Evolutionary conservation across 495 filamentous ascomycete species (phyloP).

Genomic region (Penicillium alfredii): DNA sequence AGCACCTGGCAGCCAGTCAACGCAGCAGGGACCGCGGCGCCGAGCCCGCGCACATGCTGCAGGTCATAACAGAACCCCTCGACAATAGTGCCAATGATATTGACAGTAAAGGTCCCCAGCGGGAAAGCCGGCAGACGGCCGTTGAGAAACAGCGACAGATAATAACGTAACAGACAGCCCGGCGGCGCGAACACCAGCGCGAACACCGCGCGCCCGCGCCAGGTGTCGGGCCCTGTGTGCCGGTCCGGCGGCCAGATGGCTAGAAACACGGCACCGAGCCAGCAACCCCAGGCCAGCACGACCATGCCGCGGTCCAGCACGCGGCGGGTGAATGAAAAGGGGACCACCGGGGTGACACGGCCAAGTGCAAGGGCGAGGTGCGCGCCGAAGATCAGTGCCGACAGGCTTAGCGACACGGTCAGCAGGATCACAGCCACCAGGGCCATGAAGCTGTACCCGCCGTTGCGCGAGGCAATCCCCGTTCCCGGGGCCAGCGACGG

Average conservation of each 20-base stretch:
- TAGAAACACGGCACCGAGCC: constrained; percentile 75
- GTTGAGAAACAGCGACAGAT: constrained; percentile 63
- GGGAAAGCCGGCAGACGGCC: constrained; percentile 64
- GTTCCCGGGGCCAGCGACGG: constrained; percentile 26
- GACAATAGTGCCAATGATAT: constrained; percentile 66
- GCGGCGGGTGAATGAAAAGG: constrained; percentile 49
- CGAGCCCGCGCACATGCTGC: constrained; percentile 47
- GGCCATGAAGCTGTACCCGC: constrained; percentile 79
- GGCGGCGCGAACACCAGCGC: constrained; percentile 80
- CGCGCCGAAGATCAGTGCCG: constrained; percentile 40
- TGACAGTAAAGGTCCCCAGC: constrained; percentile 82
- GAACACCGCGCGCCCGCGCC: constrained; percentile 71
- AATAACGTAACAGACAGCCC: constrained; percentile 70
- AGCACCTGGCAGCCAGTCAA: constrained; percentile 69
- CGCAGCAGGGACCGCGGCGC: constrained; percentile 15
- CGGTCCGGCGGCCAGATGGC: constrained; percentile 69
- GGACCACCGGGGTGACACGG: constrained; percentile 48
- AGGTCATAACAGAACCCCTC: constrained; percentile 66
- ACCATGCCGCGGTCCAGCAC: constrained; percentile 58
- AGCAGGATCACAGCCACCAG: constrained; percentile 61
- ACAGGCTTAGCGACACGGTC: constrained; percentile 62
- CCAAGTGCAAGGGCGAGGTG: constrained; percentile 65
- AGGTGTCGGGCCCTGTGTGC: constrained; percentile 29
- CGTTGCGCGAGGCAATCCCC: constrained; percentile 47
- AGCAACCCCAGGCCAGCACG: constrained; percentile 61